These are phyloP conservation scores for Claviceps sp. DNA, from an alignment of 2,329 filamentous ascomycete species.

Conservation along the genomic window DNA sequence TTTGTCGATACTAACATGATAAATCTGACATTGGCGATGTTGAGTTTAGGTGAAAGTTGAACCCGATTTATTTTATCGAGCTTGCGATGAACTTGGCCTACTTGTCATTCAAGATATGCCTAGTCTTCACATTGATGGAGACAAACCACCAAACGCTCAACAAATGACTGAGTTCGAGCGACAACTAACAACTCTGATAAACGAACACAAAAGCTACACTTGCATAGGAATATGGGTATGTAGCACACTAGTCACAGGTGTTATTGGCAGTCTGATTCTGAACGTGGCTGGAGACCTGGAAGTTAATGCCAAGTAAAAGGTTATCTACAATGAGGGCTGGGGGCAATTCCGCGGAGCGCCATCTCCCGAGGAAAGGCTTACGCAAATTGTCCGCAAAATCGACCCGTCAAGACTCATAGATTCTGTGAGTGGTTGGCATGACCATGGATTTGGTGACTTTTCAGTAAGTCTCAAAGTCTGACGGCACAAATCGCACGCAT, in stretches of 20 bases:
- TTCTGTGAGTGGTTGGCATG: slow-evolving; percentile 51
- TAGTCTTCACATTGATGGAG: slow-evolving; percentile 29
- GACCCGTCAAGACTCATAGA: slow-evolving; percentile 54
- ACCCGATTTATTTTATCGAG: slow-evolving; percentile 52
- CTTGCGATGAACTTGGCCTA: slow-evolving; percentile 52
- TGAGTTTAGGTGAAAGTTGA: slow-evolving; percentile 47
- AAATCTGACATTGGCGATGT: not conserved
- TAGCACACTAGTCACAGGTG: not conserved
- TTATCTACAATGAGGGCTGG: slow-evolving; percentile 64
- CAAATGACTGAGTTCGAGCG: slow-evolving; percentile 53
- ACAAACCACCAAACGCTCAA: slow-evolving; percentile 23
- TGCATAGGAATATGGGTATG: slow-evolving; percentile 51
- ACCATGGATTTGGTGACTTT: slow-evolving; percentile 56
- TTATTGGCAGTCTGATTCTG: no score
- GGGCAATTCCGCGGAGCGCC: slow-evolving; percentile 38
- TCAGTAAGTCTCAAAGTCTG: slow-evolving; percentile 16
- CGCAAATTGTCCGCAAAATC: slow-evolving; percentile 37
- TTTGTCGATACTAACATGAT: not conserved
- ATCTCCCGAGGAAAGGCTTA: slow-evolving; percentile 44
- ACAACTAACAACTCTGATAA: slow-evolving; percentile 47
- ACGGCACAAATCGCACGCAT: not conserved
- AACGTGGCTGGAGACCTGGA: not conserved
- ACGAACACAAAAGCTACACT: slow-evolving; percentile 50
- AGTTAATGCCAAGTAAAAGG: slow-evolving; percentile 16
- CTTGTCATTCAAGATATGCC: slow-evolving; percentile 64